Conservation (phyloP, 345 rosid species). For the Populus deltoides region DNA sequence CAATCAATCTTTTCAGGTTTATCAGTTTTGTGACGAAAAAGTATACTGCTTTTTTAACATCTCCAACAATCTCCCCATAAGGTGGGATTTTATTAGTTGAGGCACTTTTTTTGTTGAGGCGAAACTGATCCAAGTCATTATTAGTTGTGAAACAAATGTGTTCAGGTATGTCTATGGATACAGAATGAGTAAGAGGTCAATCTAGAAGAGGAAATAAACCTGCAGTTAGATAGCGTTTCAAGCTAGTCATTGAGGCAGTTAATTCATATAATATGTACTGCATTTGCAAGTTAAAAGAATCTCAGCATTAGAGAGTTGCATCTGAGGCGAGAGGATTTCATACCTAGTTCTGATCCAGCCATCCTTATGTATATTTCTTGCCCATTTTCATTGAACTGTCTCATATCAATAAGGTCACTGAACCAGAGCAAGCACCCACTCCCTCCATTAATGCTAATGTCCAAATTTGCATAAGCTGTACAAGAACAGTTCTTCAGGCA, state of each 20-base stretch:
- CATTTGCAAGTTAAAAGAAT: neutral
- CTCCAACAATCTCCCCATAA: no score
- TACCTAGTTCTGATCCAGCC: conserved; percentile 7
- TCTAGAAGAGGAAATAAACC: neutral
- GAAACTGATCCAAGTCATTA: neutral
- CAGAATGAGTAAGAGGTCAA: neutral
- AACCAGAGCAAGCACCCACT: conserved; percentile 21
- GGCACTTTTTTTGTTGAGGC: no score
- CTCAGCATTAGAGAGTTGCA: neutral
- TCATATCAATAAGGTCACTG: conserved; percentile 4
- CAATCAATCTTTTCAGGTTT: neutral
- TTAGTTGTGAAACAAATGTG: neutral
- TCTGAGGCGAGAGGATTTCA: neutral
- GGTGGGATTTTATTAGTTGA: no score
- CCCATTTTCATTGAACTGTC: neutral
- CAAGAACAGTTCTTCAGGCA: conserved; percentile 11
- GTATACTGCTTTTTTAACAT: no score
- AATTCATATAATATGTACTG: neutral
- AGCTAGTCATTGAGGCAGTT: neutral
- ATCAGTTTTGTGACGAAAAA: no score
- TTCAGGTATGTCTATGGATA: neutral
- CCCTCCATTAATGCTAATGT: conserved; percentile 2
- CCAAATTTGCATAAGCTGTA: conserved; percentile 5
- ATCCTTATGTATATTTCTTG: conserved; percentile 1
- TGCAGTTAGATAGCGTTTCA: neutral